phyloP scores from a whole-genome alignment of 129 eudicot species.

The Ambrosia artemisiifolia region DNA sequence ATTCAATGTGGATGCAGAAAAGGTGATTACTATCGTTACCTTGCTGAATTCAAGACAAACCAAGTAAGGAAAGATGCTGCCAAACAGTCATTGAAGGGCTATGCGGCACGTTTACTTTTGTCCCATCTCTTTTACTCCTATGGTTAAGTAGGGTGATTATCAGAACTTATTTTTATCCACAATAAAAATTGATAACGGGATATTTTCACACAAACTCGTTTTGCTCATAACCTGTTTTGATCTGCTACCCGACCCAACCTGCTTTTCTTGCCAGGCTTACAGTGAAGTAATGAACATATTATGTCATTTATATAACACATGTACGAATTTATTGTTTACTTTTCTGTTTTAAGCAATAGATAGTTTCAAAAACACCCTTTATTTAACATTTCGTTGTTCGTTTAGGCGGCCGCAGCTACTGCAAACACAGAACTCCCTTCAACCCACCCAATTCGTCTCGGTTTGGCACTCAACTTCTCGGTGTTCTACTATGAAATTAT shows the following conservation, averaged over 20 bases:
- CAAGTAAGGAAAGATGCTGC: conserved; percentile 83
- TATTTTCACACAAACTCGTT: too few relatives aligned
- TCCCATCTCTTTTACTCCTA: too few relatives aligned
- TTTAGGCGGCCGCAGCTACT: conserved; percentile 84
- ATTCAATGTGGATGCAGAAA: conserved; percentile 49
- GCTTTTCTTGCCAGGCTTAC: too few relatives aligned
- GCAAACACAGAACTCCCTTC: conserved; percentile 91
- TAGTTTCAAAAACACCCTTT: not conserved
- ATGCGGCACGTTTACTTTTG: conserved; percentile 59
- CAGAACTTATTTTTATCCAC: too few relatives aligned
- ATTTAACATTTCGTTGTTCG: conserved; percentile 4
- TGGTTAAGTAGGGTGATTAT: too few relatives aligned
- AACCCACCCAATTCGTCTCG: conserved; percentile 97
- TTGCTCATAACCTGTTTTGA: too few relatives aligned
- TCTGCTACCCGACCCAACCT: too few relatives aligned
- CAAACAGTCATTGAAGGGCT: conserved; percentile 84
- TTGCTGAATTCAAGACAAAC: conserved; percentile 92
- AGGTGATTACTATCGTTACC: conserved; percentile 95
- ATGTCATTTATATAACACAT: not conserved
- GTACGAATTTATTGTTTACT: too few relatives aligned
- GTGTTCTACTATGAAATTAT: conserved; percentile 93
- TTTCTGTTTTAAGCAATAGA: not conserved
- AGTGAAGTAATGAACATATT: not conserved
- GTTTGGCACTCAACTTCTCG: conserved; percentile 95
- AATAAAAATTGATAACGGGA: too few relatives aligned